Percentiles rank a stretch among this genome's conserved stretches.
Evolutionary conservation across 1,139 yeast species (phyloP).

Genomic region (Pichia sp.): DNA sequence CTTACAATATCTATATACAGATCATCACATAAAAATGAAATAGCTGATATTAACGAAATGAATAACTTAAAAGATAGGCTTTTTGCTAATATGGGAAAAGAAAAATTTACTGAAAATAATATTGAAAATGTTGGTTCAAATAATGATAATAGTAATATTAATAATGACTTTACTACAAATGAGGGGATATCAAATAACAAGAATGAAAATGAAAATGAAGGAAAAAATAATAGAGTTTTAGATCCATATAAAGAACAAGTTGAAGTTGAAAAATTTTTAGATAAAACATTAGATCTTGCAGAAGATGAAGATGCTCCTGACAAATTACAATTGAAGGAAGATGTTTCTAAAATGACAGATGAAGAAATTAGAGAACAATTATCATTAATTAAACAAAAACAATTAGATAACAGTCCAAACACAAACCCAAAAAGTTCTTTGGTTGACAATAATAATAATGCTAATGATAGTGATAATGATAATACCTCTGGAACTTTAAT

Average conservation of each 20-base stretch:
- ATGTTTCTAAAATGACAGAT: constrained; percentile 14
- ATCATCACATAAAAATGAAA: neutral
- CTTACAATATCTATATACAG: neutral
- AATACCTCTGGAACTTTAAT: constrained; percentile 20
- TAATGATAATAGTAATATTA: neutral
- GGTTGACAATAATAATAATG: neutral
- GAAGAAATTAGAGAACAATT: constrained; percentile 17
- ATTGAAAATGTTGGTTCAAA: neutral
- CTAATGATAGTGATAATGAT: constrained; percentile 8
- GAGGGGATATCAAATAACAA: too few relatives aligned
- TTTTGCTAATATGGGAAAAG: neutral
- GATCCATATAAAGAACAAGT: constrained; percentile 4
- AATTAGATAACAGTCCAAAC: constrained; percentile 1
- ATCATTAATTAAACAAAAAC: constrained; percentile 8
- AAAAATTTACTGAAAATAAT: neutral
- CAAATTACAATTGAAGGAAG: neutral
- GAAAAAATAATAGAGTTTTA: neutral
- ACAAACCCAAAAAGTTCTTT: too few relatives aligned
- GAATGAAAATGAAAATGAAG: too few relatives aligned
- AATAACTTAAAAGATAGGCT: neutral
- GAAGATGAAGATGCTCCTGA: neutral
- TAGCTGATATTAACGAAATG: neutral
- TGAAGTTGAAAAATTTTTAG: constrained; percentile 6
- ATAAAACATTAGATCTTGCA: neutral
- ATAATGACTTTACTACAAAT: neutral